Conservation (phyloP, 441 rosid genomes). For the Oxalis stricta region DNA sequence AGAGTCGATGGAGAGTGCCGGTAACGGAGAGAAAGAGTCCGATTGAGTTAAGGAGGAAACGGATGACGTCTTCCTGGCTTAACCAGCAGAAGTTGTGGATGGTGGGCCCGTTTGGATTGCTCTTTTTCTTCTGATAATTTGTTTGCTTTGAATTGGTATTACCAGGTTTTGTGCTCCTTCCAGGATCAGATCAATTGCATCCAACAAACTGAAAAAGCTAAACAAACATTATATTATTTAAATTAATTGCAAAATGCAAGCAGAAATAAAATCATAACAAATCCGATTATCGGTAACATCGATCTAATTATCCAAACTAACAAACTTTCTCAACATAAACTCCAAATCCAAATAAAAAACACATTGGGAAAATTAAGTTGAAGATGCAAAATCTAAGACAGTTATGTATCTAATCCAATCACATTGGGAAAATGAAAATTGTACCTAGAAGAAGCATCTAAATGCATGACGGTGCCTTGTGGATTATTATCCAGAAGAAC, state of each 20-base stretch:
- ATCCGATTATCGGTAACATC: too few relatives aligned
- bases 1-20: slow-evolving; percentile 42
- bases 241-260: background rate
- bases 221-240: background rate
- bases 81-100: slow-evolving; percentile 69
- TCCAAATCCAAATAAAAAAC: background rate
- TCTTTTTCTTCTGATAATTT: slow-evolving; percentile 38
- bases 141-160: slow-evolving; percentile 47
- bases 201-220: slow-evolving; percentile 38
- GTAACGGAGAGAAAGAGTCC: slow-evolving; percentile 64
- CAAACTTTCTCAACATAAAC: too few relatives aligned
- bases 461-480: slow-evolving; percentile 42
- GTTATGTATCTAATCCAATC: background rate
- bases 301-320: too few relatives aligned
- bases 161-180: slow-evolving; percentile 80
- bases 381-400: too few relatives aligned
- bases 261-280: too few relatives aligned
- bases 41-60: slow-evolving; percentile 71
- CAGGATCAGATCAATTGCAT: slow-evolving; percentile 68
- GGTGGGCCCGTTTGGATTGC: slow-evolving; percentile 12
- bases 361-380: background rate
- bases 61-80: slow-evolving; percentile 75
- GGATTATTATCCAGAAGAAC: slow-evolving; percentile 34
- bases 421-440: background rate
- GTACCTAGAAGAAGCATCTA: slow-evolving; percentile 58